Evolutionary conservation across 257 asterid species (phyloP).

Genomic region (Apocynum venetum): DNA sequence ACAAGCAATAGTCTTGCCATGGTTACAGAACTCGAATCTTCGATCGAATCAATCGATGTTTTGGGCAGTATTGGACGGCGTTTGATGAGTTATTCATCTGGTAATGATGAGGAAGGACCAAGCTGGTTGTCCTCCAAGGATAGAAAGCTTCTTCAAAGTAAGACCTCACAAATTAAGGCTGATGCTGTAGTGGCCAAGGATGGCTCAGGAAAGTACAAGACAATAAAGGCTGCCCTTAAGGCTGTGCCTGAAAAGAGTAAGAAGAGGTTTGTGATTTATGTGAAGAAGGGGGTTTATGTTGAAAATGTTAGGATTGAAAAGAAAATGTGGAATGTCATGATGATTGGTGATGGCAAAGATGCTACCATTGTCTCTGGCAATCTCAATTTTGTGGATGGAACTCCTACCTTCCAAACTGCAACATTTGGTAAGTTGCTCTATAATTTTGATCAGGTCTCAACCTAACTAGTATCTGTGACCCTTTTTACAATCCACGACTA

Average conservation of each 20-base stretch:
- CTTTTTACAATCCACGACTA: too few species aligned
- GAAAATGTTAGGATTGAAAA: constrained; percentile 44
- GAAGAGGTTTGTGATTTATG: constrained; percentile 38
- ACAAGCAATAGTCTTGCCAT: constrained; percentile 75
- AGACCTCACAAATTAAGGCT: constrained; percentile 25
- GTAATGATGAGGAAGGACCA: constrained; percentile 19
- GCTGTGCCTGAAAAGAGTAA: constrained; percentile 39
- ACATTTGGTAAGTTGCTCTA: constrained; percentile 39
- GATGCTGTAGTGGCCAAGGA: constrained; percentile 33
- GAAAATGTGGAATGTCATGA: constrained; percentile 45
- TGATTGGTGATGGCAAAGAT: constrained; percentile 46
- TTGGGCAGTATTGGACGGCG: constrained; percentile 45
- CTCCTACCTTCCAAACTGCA: constrained; percentile 44
- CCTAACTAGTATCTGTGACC: too few species aligned
- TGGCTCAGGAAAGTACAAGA: constrained; percentile 33
- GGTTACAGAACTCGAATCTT: constrained; percentile 34
- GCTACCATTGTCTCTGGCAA: constrained; percentile 37
- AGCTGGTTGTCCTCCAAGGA: constrained; percentile 49
- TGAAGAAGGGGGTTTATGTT: constrained; percentile 39
- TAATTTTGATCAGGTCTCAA: too few species aligned
- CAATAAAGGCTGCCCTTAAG: constrained; percentile 37
- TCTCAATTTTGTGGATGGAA: constrained; percentile 41
- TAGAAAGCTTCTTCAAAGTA: constrained; percentile 32
- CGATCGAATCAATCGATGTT: constrained; percentile 15
- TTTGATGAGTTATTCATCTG: constrained; percentile 33